These are phyloP conservation scores for Ceratobasidium sp. DNA, from an alignment of 1,284 basidiomycete genomes.

Conservation along the genomic window DNA sequence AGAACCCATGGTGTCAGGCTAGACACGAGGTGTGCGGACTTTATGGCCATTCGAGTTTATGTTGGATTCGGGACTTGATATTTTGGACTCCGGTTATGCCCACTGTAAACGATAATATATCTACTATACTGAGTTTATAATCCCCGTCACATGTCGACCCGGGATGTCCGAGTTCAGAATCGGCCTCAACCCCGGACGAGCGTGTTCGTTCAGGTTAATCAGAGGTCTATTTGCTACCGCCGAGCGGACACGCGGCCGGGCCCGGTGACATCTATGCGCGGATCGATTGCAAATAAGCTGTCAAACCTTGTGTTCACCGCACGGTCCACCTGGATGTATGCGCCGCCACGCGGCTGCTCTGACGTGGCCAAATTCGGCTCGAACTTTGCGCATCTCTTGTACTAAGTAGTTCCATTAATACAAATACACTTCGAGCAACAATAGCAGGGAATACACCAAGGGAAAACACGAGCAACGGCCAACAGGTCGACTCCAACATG, in stretches of 20 bases:
- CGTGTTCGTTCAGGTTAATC: constrained; percentile 12
- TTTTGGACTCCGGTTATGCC: background rate
- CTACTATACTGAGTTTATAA: background rate
- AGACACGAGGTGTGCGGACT: background rate
- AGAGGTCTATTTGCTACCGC: background rate
- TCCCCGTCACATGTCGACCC: background rate
- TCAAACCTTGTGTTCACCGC: constrained; percentile 7
- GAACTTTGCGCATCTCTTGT: background rate
- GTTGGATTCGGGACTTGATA: background rate
- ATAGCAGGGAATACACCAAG: constrained; percentile 37
- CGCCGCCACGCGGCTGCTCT: constrained; percentile 18
- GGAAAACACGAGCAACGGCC: constrained; percentile 32
- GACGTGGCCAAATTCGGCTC: constrained; percentile 5
- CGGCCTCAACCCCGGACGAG: background rate
- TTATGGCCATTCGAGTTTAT: background rate
- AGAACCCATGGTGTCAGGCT: constrained; percentile 27
- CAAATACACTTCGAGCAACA: constrained; percentile 41
- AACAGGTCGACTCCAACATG: constrained; percentile 41
- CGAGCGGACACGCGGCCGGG: background rate
- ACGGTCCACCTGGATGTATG: constrained; percentile 38
- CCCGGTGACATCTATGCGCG: background rate
- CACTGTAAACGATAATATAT: constrained; percentile 8
- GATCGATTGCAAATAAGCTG: background rate
- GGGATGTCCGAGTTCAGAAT: constrained; percentile 1
- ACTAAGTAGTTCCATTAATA: constrained; percentile 17